Conservation (phyloP, 129 eudicot species). For the Arctium minus region DNA sequence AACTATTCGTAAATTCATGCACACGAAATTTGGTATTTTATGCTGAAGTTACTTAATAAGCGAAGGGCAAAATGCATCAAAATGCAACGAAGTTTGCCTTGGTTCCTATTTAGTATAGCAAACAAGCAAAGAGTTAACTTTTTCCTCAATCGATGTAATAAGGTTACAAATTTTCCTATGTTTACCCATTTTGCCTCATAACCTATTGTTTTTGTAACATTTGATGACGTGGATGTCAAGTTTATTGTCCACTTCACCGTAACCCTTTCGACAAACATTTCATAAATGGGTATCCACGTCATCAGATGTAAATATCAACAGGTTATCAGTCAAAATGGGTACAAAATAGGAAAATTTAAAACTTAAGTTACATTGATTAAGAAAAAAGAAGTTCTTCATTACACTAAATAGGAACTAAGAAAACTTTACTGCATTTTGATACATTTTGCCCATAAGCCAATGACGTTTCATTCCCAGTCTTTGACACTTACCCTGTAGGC, state of each 20-base stretch:
- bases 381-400: too few relatives aligned
- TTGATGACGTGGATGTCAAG: background rate
- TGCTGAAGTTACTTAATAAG: background rate
- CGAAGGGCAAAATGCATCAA: background rate
- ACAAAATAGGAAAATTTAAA: too few relatives aligned
- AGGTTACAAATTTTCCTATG: background rate
- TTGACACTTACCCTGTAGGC: conserved; percentile 58
- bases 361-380: too few relatives aligned
- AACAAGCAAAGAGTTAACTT: background rate
- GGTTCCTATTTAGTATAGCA: background rate
- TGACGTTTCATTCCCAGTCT: conserved; percentile 19
- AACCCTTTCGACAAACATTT: background rate
- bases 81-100: background rate
- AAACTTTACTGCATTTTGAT: background rate
- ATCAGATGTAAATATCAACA: background rate
- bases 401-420: background rate
- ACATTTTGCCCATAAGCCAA: conserved; percentile 1
- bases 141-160: background rate
- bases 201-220: background rate
- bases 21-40: background rate
- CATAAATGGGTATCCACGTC: background rate
- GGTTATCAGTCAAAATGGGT: background rate
- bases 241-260: background rate
- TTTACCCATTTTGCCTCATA: background rate
- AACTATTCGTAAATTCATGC: background rate